Evolutionary conservation across 371 early-diverging fungal species (phyloP).

Genomic region (Funneliformis caledonium): DNA sequence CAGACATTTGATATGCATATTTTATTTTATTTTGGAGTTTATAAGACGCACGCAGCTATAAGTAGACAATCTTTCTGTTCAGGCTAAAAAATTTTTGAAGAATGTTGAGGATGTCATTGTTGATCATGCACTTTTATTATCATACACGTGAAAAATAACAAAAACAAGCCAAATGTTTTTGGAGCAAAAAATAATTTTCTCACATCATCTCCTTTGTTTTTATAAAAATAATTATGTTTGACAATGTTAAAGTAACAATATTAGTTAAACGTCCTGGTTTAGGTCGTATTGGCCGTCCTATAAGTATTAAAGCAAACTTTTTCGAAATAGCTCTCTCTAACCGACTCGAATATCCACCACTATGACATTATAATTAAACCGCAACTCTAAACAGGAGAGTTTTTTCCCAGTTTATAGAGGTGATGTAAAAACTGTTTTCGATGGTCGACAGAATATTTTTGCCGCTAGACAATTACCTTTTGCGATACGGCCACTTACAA

Average conservation of each 20-base stretch:
- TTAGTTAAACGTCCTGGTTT: background rate
- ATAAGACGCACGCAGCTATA: too few relatives aligned
- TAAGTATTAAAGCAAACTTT: background rate
- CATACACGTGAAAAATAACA: too few relatives aligned
- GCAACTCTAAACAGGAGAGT: slow-evolving; percentile 52
- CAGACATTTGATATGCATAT: too few relatives aligned
- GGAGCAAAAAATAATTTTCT: too few relatives aligned
- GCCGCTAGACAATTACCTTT: slow-evolving; percentile 54
- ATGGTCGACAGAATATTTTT: slow-evolving; percentile 61
- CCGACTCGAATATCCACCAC: slow-evolving; percentile 38
- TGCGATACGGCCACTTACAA: background rate
- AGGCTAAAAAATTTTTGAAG: too few relatives aligned
- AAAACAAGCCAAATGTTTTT: too few relatives aligned
- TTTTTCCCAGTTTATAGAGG: slow-evolving; percentile 52
- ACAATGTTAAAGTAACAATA: background rate
- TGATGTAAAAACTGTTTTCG: slow-evolving; percentile 52
- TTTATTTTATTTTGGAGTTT: too few relatives aligned
- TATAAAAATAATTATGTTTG: too few relatives aligned
- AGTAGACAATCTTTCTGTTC: too few relatives aligned
- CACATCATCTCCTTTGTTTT: too few relatives aligned
- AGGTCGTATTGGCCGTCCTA: background rate
- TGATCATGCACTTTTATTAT: too few relatives aligned
- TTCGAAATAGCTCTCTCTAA: background rate
- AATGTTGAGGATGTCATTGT: too few relatives aligned
- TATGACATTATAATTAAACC: slow-evolving; percentile 50